Evolutionary conservation across 1,139 yeast species (phyloP).

Genomic region (Debaryomyces fabryi): DNA sequence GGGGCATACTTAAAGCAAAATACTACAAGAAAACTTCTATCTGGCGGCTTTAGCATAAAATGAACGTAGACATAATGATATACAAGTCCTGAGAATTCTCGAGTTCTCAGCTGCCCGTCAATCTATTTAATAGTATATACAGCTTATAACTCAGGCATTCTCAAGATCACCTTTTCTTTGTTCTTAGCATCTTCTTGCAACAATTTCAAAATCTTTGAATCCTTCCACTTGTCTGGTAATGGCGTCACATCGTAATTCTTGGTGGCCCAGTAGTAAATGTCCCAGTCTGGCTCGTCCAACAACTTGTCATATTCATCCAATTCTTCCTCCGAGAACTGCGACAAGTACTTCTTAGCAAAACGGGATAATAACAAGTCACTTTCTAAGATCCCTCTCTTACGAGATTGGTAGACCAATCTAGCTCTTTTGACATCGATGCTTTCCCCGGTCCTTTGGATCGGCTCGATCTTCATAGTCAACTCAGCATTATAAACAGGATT

Average conservation of each 20-base stretch:
- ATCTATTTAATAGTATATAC: not conserved
- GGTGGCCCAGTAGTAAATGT: constrained; percentile 97
- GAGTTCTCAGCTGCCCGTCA: not conserved
- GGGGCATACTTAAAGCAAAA: not conserved
- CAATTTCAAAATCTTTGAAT: constrained; percentile 61
- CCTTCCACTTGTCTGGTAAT: constrained; percentile 82
- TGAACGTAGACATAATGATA: not conserved
- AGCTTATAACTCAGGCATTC: constrained; percentile 71
- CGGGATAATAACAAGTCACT: constrained; percentile 83
- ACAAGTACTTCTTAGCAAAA: constrained; percentile 77
- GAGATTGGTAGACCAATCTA: constrained; percentile 83
- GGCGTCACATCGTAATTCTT: constrained; percentile 78
- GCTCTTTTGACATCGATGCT: constrained; percentile 78
- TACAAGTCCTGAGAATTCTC: not conserved
- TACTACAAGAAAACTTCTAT: not conserved
- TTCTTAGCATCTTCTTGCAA: constrained; percentile 78
- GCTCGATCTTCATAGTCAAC: constrained; percentile 61
- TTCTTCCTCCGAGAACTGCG: constrained; percentile 61
- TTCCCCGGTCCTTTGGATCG: constrained; percentile 76
- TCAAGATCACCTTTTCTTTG: constrained; percentile 68
- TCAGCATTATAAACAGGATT: constrained; percentile 42
- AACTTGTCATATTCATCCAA: constrained; percentile 83
- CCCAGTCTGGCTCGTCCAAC: constrained; percentile 97
- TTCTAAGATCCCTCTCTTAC: constrained; percentile 95
- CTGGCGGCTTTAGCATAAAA: not conserved